Base-by-base conservation (phyloP, 176 grass and related monocot genomes). In the Eleusine coracana region DNA sequence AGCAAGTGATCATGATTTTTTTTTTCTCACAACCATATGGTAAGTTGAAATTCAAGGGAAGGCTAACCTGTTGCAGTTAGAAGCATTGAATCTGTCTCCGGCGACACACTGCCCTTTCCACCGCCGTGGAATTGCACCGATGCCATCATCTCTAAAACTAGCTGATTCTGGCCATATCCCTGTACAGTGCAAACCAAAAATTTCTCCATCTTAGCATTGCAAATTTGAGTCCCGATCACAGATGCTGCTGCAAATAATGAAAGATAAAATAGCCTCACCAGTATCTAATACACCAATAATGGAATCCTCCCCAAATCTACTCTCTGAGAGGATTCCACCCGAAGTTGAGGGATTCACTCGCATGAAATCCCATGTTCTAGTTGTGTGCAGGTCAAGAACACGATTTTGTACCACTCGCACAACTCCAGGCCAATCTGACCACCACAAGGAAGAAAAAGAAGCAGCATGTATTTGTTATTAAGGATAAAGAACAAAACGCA, bases 101-200 rank as follows among this genome's bases (percentile, higher is more conserved):
- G 87, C n/a, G 38, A 92, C 54, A 5, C 96, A 99, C 58, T 64
- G 75, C 39, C 96, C 96, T 87, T 82, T 99, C 93, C 96, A 99
- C 66, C 89, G 75, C 60, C 73, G 83, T 0, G 93, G 96, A 71
- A 96, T 67, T 80, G 90, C 77, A 44, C 93, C 87, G 74, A 96
- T 79, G 68, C 68, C 85, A 15, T 91, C 75, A 72, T 99, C 96
- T 67, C 52, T 93, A 60, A 99, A 99, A 74, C 93, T 99, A 23
- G 90, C 85, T 2, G 93, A 99, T 80, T 99, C 96, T 1, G 96
- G 96, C 96, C 96, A 99, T 86, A 99, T 93, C 41, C 96, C 96
- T 99, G 71, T 34, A 58, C 83, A 78, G 85, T 93, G 55, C 21
- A 31, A 87, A 71, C 18, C 34, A 79, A 86, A 34, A 79, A 46